phyloP scores from a whole-genome alignment of 345 rosid species.

The Corymbia maculata region DNA sequence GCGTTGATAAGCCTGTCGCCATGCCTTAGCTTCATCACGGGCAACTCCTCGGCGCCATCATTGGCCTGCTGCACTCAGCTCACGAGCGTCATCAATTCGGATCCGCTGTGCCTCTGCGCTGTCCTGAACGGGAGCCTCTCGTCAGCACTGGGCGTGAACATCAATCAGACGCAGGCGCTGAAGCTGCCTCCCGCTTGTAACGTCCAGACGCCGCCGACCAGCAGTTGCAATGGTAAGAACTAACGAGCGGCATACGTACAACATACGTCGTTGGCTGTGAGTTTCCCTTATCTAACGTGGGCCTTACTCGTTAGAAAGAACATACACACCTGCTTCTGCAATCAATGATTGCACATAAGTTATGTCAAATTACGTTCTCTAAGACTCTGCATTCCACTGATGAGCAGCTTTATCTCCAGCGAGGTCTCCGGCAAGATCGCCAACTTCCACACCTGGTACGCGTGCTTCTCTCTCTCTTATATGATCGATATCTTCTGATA shows the following conservation, averaged over 20 bases:
- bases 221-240: constrained; percentile 9
- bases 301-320: background rate
- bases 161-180: constrained; percentile 24
- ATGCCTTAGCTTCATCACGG: constrained; percentile 9
- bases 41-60: constrained; percentile 15
- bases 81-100: constrained; percentile 1
- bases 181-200: constrained; percentile 18
- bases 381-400: background rate
- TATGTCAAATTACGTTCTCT: background rate
- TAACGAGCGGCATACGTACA: background rate
- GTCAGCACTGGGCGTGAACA: constrained; percentile 4
- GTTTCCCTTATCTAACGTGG: background rate
- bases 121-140: constrained; percentile 14
- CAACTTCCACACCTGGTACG: background rate
- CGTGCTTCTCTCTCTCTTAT: background rate
- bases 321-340: background rate
- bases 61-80: constrained; percentile 19
- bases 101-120: constrained; percentile 17
- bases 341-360: background rate
- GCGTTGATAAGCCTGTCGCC: constrained; percentile 9
- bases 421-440: background rate
- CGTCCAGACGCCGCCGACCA: constrained; percentile 10
- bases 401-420: background rate
- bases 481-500: background rate
- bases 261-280: background rate